phyloP scores from a whole-genome alignment of 2,329 filamentous ascomycete species.

The Cryphonectria japonica region DNA sequence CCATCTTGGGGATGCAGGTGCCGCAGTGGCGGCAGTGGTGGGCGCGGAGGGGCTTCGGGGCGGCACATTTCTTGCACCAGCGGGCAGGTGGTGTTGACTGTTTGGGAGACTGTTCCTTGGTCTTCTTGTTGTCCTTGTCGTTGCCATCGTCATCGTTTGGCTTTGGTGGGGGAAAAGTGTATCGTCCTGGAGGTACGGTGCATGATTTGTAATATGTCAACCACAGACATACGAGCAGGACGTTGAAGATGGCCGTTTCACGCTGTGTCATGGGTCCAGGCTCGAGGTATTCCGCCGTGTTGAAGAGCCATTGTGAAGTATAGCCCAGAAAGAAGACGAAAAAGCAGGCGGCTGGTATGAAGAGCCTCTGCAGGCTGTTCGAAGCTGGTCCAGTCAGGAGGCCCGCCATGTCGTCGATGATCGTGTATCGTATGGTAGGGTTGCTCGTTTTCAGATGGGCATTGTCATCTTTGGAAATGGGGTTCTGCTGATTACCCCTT shows the following conservation, averaged over 20 bases:
- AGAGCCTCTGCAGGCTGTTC: constrained; percentile 57
- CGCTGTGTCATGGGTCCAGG: constrained; percentile 61
- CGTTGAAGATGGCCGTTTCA: constrained; percentile 69
- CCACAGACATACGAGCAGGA: constrained; percentile 65
- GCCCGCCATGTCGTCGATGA: constrained; percentile 23
- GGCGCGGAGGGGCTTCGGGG: constrained; percentile 74
- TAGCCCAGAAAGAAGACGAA: constrained; percentile 73
- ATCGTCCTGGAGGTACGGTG: constrained; percentile 61
- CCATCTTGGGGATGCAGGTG: constrained; percentile 79
- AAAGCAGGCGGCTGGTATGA: constrained; percentile 68
- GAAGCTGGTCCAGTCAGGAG: constrained; percentile 42
- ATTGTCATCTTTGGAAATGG: neutral
- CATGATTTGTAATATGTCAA: constrained; percentile 69
- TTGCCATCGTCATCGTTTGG: constrained; percentile 6
- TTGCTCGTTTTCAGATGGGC: constrained; percentile 11
- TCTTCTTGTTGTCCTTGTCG: neutral
- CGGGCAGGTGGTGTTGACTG: constrained; percentile 39
- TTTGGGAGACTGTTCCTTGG: constrained; percentile 32
- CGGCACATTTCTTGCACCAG: constrained; percentile 79
- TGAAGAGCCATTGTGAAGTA: constrained; percentile 73
- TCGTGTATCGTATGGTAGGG: neutral
- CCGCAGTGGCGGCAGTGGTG: constrained; percentile 82
- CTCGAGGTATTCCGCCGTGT: constrained; percentile 58
- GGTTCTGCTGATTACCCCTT: neutral
- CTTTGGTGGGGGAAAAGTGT: constrained; percentile 44